Conservation (phyloP, 163 green algal genomes). For the Chlorella variabilis region DNA sequence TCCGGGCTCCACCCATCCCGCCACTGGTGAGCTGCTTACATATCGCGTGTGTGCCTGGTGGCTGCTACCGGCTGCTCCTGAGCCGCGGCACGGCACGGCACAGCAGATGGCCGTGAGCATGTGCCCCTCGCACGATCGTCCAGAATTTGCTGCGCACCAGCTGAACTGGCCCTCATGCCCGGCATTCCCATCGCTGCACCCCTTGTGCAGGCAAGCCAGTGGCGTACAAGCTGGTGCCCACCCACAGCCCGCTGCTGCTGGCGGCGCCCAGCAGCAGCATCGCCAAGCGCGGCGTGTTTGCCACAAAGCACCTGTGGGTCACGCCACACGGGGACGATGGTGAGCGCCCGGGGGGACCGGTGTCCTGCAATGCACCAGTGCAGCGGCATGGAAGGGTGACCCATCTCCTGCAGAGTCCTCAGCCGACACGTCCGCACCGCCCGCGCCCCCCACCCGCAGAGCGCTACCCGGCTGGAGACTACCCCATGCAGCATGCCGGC, state of each 20-base stretch:
- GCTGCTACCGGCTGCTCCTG: too few species aligned
- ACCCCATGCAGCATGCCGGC: slow-evolving; percentile 4
- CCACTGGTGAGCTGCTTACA: slow-evolving; percentile 36
- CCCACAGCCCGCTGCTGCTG: slow-evolving; percentile 57
- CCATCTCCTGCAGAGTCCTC: background rate
- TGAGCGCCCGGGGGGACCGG: background rate
- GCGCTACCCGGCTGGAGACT: slow-evolving; percentile 37
- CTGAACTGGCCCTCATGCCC: too few species aligned
- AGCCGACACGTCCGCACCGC: background rate
- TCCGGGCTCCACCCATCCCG: slow-evolving; percentile 63
- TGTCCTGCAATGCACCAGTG: background rate
- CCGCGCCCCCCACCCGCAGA: too few species aligned
- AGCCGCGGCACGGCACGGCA: too few species aligned
- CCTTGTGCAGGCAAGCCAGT: slow-evolving; percentile 56
- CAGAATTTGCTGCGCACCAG: too few species aligned
- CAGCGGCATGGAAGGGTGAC: too few species aligned
- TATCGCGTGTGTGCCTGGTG: background rate
- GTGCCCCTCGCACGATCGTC: too few species aligned
- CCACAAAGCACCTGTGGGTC: slow-evolving; percentile 75
- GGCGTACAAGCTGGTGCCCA: slow-evolving; percentile 74
- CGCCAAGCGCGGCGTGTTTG: slow-evolving; percentile 63
- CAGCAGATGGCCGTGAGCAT: too few species aligned
- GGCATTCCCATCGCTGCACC: too few species aligned
- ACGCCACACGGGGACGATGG: slow-evolving; percentile 67
- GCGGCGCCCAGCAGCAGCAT: slow-evolving; percentile 18